Base-by-base conservation (phyloP, 768 basidiomycete genomes). In the Auriscalpium orientale region DNA sequence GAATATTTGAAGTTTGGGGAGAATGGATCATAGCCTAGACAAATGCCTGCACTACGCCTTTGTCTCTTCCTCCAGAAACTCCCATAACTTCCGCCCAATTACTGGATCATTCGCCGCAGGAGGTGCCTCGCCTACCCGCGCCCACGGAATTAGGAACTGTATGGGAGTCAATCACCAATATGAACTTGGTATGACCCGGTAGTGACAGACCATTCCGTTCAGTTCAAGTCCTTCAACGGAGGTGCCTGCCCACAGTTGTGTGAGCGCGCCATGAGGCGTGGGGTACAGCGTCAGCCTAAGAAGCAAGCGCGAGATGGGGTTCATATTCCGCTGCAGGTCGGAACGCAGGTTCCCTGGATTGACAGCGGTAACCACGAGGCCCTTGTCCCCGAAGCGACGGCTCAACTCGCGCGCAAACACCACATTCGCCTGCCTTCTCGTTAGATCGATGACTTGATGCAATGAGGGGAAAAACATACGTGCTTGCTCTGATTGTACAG, bases 231-330 rank as follows among this genome's bases (percentile, higher is more conserved):
- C 66, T 37, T 74, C 74, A 9, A 62, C 50, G 1, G 67, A 57
- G 4, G 72, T 74, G 1, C 70, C 75, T 10, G 72, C 75, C 62
- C 66, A 76, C 3, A 76, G 58, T 48, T 70, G 72, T 4, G 73
- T 73, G 21, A 73, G 59, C 5, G 73, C 71, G 18, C 76, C 75
- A 15, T 63, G 54, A 9, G 58, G 51, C 6, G 62, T 54, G 35
- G 67, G 66, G 46, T 68, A 66, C 18, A 64, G 34, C 13, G 67
- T 40, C 33, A 51, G 35, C 28, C 2, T 56, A 48, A 43, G 18
- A 4, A 46, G 20, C 15, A 9, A n/a, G 8, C 46, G 52, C 8
- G 33, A 3, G 28, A 52, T 13, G 10, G 53, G 49, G 36, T 43
- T 55, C 21, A 40, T 33, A 34, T 37, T 13, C 11, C 48, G 43